Conservation (phyloP, 345 rosid genomes). For the Viola odorata region DNA sequence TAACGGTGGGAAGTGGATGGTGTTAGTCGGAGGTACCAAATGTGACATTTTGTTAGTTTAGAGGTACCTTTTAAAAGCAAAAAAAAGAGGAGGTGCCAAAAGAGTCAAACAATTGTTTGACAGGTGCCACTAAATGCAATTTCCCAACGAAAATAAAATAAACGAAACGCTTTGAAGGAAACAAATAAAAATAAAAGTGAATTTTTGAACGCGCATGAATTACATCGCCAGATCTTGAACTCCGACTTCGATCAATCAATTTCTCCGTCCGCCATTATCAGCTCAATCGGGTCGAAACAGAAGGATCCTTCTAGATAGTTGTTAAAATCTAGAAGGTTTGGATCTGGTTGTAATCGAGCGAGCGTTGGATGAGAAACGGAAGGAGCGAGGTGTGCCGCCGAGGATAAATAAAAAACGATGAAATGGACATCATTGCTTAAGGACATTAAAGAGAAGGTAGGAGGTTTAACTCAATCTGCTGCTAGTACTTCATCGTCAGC, state of each 20-base stretch:
- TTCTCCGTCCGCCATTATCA: not conserved
- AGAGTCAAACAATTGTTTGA: too few relatives aligned
- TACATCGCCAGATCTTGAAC: conserved; percentile 23
- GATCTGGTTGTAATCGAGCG: conserved; percentile 27
- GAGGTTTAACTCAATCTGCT: conserved; percentile 65
- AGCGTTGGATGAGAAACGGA: conserved; percentile 36
- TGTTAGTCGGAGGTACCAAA: too few relatives aligned
- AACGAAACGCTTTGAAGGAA: not conserved
- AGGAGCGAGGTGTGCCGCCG: not conserved
- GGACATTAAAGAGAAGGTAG: conserved; percentile 97
- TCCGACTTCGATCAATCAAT: conserved; percentile 13
- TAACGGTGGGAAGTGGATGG: too few relatives aligned
- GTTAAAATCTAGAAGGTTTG: conserved; percentile 25
- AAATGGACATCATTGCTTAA: conserved; percentile 98
- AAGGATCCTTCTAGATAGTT: conserved; percentile 32
- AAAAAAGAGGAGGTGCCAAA: too few relatives aligned
- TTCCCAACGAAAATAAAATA: not conserved
- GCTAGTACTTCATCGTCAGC: conserved; percentile 26
- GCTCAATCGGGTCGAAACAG: conserved; percentile 9
- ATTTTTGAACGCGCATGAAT: not conserved
- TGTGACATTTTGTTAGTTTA: too few relatives aligned
- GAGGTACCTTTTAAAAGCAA: too few relatives aligned
- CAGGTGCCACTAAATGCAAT: too few relatives aligned
- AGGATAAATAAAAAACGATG: conserved; percentile 44
- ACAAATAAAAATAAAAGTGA: not conserved